A percentile compares a stretch with the other conserved stretches of the same genome.
Evolutionary conservation across 805 yeast species (phyloP).

Genomic region (Jamesozyma gamospora): DNA sequence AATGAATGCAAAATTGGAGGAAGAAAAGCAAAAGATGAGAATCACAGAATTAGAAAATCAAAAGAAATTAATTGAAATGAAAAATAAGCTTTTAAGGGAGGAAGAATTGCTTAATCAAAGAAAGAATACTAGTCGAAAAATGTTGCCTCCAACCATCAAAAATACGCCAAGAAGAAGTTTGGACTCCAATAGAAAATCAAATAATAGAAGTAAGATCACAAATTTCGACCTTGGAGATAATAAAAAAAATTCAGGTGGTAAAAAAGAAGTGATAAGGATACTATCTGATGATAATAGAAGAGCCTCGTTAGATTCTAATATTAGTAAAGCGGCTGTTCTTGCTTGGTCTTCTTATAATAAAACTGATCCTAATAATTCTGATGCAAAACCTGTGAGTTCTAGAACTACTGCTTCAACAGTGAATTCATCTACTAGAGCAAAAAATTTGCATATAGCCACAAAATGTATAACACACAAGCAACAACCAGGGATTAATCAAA

Average conservation of each 20-base stretch:
- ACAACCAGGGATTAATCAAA: no score
- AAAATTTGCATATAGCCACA: no score
- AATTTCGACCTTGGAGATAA: no score
- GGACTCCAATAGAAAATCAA: constrained; percentile 3
- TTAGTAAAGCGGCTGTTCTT: constrained; percentile 6
- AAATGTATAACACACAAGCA: no score
- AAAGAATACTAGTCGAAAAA: not conserved
- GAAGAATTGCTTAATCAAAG: not conserved
- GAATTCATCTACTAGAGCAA: no score
- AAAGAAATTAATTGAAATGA: constrained; percentile 4
- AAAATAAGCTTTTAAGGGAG: not conserved
- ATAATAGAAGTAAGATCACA: not conserved
- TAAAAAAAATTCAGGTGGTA: no score
- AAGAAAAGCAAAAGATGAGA: constrained; percentile 7
- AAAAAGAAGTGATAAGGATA: no score
- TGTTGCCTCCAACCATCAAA: not conserved
- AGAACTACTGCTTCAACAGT: not conserved
- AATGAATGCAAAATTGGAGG: constrained; percentile 12
- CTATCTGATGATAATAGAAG: not conserved
- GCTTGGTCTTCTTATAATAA: constrained; percentile 7
- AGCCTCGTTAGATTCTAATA: constrained; percentile 1
- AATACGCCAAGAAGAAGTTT: constrained; percentile 5
- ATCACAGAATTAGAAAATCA: constrained; percentile 4
- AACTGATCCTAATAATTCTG: not conserved
- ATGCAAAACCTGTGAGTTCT: not conserved